Percentiles rank a stretch among this genome's conserved stretches.
phyloP scores from a whole-genome alignment of 1,139 yeast genomes.

The Protomyces arabidopsidicola region DNA sequence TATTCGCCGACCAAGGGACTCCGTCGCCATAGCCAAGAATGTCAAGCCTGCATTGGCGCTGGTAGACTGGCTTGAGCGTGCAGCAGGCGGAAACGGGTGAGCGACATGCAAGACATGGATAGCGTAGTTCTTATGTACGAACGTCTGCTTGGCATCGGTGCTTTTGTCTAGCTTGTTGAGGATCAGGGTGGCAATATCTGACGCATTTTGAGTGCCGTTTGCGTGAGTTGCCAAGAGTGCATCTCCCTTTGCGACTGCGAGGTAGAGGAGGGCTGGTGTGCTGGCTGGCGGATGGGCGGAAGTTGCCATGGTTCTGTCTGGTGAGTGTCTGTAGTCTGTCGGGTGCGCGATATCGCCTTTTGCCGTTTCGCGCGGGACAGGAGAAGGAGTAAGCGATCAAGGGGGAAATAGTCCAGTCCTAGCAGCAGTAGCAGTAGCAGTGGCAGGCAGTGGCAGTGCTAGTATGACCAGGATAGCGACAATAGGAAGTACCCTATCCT shows the following conservation, averaged over 20 bases:
- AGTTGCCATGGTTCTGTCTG: too few species aligned
- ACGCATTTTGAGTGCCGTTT: slow-evolving; percentile 22
- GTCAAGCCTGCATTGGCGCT: slow-evolving; percentile 36
- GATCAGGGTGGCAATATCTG: slow-evolving; percentile 9
- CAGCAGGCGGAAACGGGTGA: slow-evolving; percentile 18
- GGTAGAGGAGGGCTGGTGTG: slow-evolving; percentile 5
- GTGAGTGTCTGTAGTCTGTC: too few species aligned
- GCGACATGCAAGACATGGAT: slow-evolving; percentile 40
- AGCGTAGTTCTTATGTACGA: slow-evolving; percentile 39
- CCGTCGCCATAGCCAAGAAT: slow-evolving; percentile 37
- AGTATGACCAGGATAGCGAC: too few species aligned
- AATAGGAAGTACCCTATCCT: too few species aligned
- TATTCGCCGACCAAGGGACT: slow-evolving; percentile 37
- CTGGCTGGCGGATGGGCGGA: not conserved
- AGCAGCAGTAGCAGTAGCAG: too few species aligned
- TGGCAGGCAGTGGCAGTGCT: too few species aligned
- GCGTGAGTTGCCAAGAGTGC: slow-evolving; percentile 17
- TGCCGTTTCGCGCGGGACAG: too few species aligned
- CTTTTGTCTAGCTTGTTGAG: slow-evolving; percentile 14
- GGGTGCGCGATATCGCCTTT: too few species aligned
- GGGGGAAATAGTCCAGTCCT: too few species aligned
- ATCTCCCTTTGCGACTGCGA: slow-evolving; percentile 18
- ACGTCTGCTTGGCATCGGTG: slow-evolving; percentile 34
- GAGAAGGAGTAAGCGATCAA: too few species aligned
- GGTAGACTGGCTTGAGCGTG: slow-evolving; percentile 33